phyloP scores from a whole-genome alignment of 768 basidiomycete genomes.

The Rhodosporidiobolus odoratus region DNA sequence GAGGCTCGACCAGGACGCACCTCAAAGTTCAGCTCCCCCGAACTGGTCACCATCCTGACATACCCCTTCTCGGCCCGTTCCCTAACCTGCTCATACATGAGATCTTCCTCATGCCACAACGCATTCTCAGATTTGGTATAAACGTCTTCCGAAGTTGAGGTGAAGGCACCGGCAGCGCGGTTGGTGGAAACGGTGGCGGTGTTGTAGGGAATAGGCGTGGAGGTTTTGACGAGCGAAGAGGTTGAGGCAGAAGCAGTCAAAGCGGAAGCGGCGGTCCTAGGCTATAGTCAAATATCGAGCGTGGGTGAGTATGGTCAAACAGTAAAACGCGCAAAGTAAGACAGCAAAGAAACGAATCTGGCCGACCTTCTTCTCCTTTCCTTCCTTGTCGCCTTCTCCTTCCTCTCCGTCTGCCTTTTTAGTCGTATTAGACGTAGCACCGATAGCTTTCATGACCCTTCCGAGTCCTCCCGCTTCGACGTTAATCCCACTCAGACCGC shows the following conservation, averaged over 20 bases:
- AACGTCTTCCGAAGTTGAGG: slow-evolving; percentile 83
- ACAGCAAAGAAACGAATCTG: not conserved
- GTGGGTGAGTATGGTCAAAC: too few relatives aligned
- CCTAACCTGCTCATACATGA: slow-evolving; percentile 93
- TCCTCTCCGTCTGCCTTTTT: slow-evolving; percentile 20
- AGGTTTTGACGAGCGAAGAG: slow-evolving; percentile 9
- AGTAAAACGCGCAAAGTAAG: not conserved
- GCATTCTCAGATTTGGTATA: slow-evolving; percentile 66
- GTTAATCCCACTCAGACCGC: slow-evolving; percentile 48
- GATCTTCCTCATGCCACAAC: slow-evolving; percentile 97
- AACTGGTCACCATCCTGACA: slow-evolving; percentile 85
- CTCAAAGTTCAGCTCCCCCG: slow-evolving; percentile 37
- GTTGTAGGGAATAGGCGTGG: slow-evolving; percentile 56
- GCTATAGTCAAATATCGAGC: not conserved
- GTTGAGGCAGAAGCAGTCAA: slow-evolving; percentile 48
- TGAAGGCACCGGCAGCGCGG: slow-evolving; percentile 82
- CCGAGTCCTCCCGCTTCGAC: slow-evolving; percentile 45
- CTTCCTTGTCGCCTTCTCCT: not conserved
- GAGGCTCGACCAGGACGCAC: slow-evolving; percentile 1
- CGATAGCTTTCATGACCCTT: slow-evolving; percentile 29
- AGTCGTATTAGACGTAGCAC: slow-evolving; percentile 10
- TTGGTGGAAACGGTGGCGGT: slow-evolving; percentile 57
- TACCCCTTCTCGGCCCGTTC: slow-evolving; percentile 91
- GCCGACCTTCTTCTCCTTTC: slow-evolving; percentile 11
- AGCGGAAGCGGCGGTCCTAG: slow-evolving; percentile 40